A percentile compares a stretch with the other conserved stretches of the same genome.
These are phyloP conservation scores for Isochrysis galbana DNA, from an alignment of 78 protist species.

Conservation along the genomic window DNA sequence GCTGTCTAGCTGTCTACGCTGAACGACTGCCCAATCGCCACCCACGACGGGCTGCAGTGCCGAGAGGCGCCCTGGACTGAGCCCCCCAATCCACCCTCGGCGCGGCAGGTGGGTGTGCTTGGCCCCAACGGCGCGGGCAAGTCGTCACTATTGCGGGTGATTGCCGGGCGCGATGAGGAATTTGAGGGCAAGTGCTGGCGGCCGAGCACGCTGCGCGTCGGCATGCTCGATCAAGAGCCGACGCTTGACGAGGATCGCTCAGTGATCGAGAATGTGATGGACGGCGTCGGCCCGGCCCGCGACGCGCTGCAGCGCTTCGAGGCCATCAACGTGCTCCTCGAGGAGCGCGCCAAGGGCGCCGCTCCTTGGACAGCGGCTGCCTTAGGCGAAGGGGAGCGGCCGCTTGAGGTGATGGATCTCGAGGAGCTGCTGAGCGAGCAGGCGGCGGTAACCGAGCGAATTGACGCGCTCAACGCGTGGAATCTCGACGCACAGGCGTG, in stretches of 20 bases:
- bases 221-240: conserved; percentile 64
- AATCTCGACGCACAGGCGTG: conserved; percentile 59
- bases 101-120: background rate
- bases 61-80: no score
- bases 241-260: conserved; percentile 26
- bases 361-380: background rate
- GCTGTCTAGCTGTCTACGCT: no score
- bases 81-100: no score
- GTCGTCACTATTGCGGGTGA: conserved; percentile 54
- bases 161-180: conserved; percentile 65
- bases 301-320: background rate
- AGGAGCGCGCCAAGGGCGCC: background rate
- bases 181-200: background rate
- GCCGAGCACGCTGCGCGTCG: background rate
- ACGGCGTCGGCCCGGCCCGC: background rate
- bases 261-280: background rate
- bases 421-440: conserved; percentile 1
- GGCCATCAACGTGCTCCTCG: background rate
- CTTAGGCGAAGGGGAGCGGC: background rate
- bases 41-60: no score
- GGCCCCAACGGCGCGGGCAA: conserved; percentile 57
- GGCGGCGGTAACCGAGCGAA: background rate
- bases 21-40: no score
- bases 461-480: conserved; percentile 52
- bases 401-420: background rate